Evolutionary conservation across 2,329 filamentous ascomycete species (phyloP).

Genomic region (Escovopsis weberi): DNA sequence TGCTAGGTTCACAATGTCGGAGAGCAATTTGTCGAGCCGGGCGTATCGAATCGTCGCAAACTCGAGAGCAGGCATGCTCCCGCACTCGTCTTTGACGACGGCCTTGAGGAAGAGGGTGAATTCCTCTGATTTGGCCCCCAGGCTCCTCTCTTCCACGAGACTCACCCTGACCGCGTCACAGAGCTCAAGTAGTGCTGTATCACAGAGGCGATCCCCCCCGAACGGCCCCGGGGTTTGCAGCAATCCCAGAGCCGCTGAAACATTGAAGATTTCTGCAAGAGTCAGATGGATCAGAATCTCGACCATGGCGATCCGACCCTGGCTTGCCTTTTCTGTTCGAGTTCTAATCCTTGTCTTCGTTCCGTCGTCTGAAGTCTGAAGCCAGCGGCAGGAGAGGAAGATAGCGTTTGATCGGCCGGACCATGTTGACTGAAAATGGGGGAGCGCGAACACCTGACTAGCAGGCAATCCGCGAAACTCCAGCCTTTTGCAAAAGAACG

Average conservation of each 20-base stretch:
- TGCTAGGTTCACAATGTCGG: conserved; percentile 22
- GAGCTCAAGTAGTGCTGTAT: conserved; percentile 20
- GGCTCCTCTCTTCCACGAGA: conserved; percentile 16
- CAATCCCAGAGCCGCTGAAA: not conserved
- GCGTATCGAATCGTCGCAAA: conserved; percentile 24
- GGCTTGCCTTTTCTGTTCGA: conserved; percentile 1
- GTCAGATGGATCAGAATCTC: not conserved
- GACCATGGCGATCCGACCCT: not conserved
- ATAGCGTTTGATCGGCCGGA: no score
- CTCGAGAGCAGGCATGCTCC: conserved; percentile 18
- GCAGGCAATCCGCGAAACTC: no score
- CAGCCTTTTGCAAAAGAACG: no score
- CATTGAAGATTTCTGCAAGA: conserved; percentile 1
- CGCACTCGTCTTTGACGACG: conserved; percentile 23
- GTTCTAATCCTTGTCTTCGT: not conserved
- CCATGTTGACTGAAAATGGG: no score
- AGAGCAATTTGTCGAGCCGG: conserved; percentile 30
- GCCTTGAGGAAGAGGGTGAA: conserved; percentile 26
- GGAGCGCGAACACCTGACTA: no score
- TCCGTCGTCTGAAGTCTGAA: not conserved
- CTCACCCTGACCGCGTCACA: conserved; percentile 27
- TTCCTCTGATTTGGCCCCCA: conserved; percentile 20
- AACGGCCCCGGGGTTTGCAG: not conserved
- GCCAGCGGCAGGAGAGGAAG: not conserved
- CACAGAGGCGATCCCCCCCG: not conserved